Evolutionary conservation across 176 grass and related monocot genomes (phyloP), one percentile per base, ranked within the genome.

Genomic region (Phoenix dactylifera): DNA sequence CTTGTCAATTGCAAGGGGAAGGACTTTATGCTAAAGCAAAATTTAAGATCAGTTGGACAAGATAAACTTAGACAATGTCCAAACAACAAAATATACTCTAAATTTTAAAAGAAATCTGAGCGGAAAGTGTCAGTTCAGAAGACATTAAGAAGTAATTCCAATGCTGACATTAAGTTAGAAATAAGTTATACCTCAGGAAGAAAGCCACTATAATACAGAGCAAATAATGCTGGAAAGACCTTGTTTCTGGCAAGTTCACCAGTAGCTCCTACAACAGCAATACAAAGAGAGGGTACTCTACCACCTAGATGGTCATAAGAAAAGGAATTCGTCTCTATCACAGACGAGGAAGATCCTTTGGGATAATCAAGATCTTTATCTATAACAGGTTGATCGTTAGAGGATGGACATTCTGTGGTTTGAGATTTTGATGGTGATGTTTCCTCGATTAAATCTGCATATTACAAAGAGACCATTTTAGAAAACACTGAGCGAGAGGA

Each of bases 191-290:
- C 85, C 90, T 12, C 68, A 63, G 89, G 85, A 79, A 95, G 89
- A 82, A 84, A 81, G 58, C 84, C 84, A 55, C 81, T 94, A 61
- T 94, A 88, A 82, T 88, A 94, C 30, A 88, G 71, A 63, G 84
- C 89, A 76, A 94, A 94, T 67, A 94, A 64, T 57, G 90, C 90
- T 52, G 85, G 90, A 69, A 95, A 95, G 4, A 95, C 79, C 79
- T 95, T 95, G 69, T 4, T 90, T 75, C 77, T 87, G 23, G 91
- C 83, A 68, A 96, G 75, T 66, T 96, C 91, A 53, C 91, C 91
- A 3, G 91, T 96, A 48, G 86, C 86, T 77, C 91, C 91, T 67
- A 87, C 72, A 54, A 96, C 91, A 76, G 91, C 83, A 58, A 96
- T 90, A 66, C 86, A 90, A 69, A 96, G 86, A 85, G 85, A 74